phyloP scores from a whole-genome alignment of 176 grass and related monocot species.

The Zizania latifolia region DNA sequence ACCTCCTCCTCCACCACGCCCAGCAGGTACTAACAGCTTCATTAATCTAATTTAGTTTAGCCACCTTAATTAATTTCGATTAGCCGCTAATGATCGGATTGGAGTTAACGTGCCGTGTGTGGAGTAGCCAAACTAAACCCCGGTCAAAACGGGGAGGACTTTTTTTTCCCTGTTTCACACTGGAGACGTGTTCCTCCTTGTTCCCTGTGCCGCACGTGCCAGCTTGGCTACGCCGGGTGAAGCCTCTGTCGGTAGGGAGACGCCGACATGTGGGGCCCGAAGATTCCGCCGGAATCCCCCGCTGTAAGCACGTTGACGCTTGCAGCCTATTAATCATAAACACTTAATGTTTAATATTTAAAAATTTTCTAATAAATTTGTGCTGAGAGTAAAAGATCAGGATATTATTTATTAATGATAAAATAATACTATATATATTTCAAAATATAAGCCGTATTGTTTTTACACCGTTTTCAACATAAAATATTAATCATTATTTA shows the following conservation, averaged over 20 bases:
- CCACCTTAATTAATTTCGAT: background rate
- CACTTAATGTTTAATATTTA: too few relatives aligned
- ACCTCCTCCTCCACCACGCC: constrained; percentile 64
- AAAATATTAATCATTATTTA: too few relatives aligned
- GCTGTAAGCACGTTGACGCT: background rate
- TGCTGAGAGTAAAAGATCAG: too few relatives aligned
- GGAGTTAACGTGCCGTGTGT: background rate
- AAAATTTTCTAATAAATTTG: too few relatives aligned
- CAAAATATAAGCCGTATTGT: too few relatives aligned
- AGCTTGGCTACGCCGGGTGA: background rate
- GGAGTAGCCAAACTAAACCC: background rate
- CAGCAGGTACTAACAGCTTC: background rate
- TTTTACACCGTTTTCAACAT: too few relatives aligned
- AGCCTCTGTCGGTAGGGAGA: constrained; percentile 13
- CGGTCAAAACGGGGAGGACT: background rate
- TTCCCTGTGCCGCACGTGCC: constrained; percentile 22
- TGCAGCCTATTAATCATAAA: background rate
- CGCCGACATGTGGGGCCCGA: background rate
- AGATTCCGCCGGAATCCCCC: background rate
- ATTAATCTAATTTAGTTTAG: background rate
- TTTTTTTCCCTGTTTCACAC: constrained; percentile 9
- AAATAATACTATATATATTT: too few relatives aligned
- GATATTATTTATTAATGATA: too few relatives aligned
- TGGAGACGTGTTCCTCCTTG: background rate
- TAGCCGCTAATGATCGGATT: background rate